A percentile compares a stretch with the other conserved stretches of the same genome.
Evolutionary conservation across 192 early-diverging fungal genomes (phyloP).

Genomic region (Backusella luteola): DNA sequence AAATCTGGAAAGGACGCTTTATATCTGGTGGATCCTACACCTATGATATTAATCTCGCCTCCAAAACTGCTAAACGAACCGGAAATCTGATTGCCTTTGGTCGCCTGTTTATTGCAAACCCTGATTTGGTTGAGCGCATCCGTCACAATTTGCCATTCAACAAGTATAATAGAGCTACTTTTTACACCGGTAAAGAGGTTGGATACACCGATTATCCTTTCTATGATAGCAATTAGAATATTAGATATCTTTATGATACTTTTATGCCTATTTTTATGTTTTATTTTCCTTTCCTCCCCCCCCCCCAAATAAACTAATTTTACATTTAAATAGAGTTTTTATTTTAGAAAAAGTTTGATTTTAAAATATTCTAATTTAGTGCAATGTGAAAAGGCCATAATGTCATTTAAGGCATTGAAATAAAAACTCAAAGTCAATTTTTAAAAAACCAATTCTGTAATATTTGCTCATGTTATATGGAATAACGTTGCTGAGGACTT

Average conservation of each 20-base stretch:
- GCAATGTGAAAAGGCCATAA: no score
- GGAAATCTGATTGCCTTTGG: conserved; percentile 10
- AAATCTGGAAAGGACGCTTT: conserved; percentile 21
- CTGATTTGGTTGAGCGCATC: not conserved
- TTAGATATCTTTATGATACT: not conserved
- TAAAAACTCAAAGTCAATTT: no score
- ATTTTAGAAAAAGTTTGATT: no score
- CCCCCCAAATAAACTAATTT: no score
- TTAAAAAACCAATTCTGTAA: no score
- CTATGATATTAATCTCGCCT: conserved; percentile 7
- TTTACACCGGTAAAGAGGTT: not conserved
- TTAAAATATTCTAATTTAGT: no score
- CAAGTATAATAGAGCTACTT: not conserved
- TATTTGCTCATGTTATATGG: no score
- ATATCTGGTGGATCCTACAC: conserved; percentile 22
- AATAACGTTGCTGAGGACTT: no score
- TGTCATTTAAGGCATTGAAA: no score
- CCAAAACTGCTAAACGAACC: conserved; percentile 5
- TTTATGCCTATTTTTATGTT: not conserved
- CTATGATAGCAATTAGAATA: not conserved
- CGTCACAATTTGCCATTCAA: not conserved
- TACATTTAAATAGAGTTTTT: no score
- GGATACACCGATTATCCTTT: conserved; percentile 5
- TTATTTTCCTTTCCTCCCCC: not conserved
- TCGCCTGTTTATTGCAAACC: not conserved